Evolutionary conservation across 164 flowering plant genomes (phyloP).

Genomic region (Paratinospora sagittata): DNA sequence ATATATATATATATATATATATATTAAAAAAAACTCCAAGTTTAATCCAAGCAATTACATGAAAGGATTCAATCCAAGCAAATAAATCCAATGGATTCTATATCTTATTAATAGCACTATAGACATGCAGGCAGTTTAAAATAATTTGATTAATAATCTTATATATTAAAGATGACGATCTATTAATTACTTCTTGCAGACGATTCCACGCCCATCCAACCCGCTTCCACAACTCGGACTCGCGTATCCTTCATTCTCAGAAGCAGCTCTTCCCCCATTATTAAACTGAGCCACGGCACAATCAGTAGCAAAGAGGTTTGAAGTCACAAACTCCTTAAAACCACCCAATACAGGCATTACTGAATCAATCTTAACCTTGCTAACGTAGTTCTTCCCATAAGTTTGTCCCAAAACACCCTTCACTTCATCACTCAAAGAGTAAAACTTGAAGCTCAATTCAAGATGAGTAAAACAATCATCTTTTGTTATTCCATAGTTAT

Average conservation of each 20-base stretch:
- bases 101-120: too few relatives aligned
- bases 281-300: slow-evolving; percentile 32
- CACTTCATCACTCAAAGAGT: slow-evolving; percentile 36
- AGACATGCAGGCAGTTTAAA: not conserved
- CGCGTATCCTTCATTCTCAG: slow-evolving; percentile 6
- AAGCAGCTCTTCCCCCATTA: not conserved
- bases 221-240: slow-evolving; percentile 17
- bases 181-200: slow-evolving; percentile 24
- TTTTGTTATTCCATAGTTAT: slow-evolving; percentile 43
- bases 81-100: too few relatives aligned
- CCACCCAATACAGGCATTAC: slow-evolving; percentile 61
- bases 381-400: slow-evolving; percentile 34
- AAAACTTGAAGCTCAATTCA: slow-evolving; percentile 59
- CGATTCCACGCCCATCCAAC: slow-evolving; percentile 22
- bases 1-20: too few relatives aligned
- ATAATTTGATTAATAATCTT: too few relatives aligned
- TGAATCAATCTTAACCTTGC: slow-evolving; percentile 41
- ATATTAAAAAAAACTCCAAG: too few relatives aligned
- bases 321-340: slow-evolving; percentile 31
- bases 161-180: too few relatives aligned
- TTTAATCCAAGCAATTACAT: too few relatives aligned
- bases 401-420: slow-evolving; percentile 58
- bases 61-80: too few relatives aligned
- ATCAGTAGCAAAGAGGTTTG: slow-evolving; percentile 41
- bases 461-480: slow-evolving; percentile 69